These are phyloP conservation scores for Apiospora marii DNA, from an alignment of 2,329 filamentous ascomycete species.

Conservation along the genomic window DNA sequence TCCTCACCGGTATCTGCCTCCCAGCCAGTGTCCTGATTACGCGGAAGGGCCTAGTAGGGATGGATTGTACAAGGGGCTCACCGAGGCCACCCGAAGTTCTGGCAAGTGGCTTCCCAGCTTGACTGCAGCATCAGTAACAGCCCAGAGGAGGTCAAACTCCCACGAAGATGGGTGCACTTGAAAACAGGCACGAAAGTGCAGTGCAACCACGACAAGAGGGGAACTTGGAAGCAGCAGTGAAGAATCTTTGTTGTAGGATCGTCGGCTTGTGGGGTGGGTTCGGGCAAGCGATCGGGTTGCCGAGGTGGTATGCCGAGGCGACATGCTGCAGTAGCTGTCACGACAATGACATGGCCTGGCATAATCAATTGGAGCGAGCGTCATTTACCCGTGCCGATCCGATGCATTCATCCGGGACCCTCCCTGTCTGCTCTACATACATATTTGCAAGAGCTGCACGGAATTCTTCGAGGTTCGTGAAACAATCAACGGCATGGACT, in stretches of 20 bases:
- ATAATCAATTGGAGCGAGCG: not conserved
- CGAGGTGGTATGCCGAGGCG: not conserved
- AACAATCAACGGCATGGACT: not conserved
- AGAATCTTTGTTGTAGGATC: too few relatives aligned
- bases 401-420: not conserved
- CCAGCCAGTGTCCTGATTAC: not conserved
- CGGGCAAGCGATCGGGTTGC: not conserved
- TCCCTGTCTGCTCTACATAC: not conserved
- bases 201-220: not conserved
- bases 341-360: not conserved
- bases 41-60: too few relatives aligned
- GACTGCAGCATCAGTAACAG: not conserved
- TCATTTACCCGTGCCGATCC: not conserved
- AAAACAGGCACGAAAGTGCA: not conserved
- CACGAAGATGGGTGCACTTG: not conserved
- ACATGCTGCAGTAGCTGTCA: not conserved
- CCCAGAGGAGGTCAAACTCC: not conserved
- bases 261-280: not conserved
- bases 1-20: not conserved
- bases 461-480: not conserved
- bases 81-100: not conserved
- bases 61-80: not conserved
- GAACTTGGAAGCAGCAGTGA: not conserved
- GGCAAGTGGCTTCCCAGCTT: not conserved
- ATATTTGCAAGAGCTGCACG: too few relatives aligned